phyloP scores from a whole-genome alignment of 768 basidiomycete genomes.

The Rhodosporidiobolus sp. region DNA sequence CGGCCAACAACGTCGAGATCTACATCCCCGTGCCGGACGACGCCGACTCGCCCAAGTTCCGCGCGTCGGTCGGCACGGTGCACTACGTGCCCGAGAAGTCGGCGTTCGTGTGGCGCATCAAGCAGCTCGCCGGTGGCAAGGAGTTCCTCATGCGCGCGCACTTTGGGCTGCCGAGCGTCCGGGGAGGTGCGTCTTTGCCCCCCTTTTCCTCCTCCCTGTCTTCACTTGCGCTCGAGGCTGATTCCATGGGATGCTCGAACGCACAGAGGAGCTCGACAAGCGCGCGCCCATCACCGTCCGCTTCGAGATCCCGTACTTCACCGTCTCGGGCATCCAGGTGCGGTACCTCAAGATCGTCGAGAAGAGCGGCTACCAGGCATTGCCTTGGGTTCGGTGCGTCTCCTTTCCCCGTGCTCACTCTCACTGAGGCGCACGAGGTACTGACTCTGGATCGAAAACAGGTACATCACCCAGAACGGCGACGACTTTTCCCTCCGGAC shows the following conservation, averaged over 20 bases:
- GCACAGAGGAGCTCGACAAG: slow-evolving; percentile 71
- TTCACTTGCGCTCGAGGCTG: neutral
- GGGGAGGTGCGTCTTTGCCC: slow-evolving; percentile 62
- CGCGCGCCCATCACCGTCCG: slow-evolving; percentile 93
- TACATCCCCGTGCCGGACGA: slow-evolving; percentile 99
- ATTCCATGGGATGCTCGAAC: neutral
- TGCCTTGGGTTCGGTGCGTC: slow-evolving; percentile 96
- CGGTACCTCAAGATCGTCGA: slow-evolving; percentile 98
- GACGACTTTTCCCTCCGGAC: slow-evolving; percentile 46
- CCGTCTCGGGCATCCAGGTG: slow-evolving; percentile 71
- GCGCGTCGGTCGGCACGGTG: slow-evolving; percentile 89
- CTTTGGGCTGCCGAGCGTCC: slow-evolving; percentile 91
- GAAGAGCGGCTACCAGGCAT: slow-evolving; percentile 93
- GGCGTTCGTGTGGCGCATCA: slow-evolving; percentile 99
- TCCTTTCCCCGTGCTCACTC: slow-evolving; percentile 43
- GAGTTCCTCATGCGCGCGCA: slow-evolving; percentile 99
- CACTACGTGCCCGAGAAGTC: slow-evolving; percentile 98
- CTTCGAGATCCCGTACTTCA: slow-evolving; percentile 98
- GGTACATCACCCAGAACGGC: slow-evolving; percentile 50
- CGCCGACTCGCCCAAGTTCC: slow-evolving; percentile 94
- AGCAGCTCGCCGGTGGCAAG: slow-evolving; percentile 88
- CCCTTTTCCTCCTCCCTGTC: neutral
- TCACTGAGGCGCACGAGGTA: neutral
- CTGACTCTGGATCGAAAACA: neutral
- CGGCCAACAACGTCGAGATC: slow-evolving; percentile 97